phyloP scores from a whole-genome alignment of 2,329 filamentous ascomycete genomes.

The Ophiosphaerella herpotricha region DNA sequence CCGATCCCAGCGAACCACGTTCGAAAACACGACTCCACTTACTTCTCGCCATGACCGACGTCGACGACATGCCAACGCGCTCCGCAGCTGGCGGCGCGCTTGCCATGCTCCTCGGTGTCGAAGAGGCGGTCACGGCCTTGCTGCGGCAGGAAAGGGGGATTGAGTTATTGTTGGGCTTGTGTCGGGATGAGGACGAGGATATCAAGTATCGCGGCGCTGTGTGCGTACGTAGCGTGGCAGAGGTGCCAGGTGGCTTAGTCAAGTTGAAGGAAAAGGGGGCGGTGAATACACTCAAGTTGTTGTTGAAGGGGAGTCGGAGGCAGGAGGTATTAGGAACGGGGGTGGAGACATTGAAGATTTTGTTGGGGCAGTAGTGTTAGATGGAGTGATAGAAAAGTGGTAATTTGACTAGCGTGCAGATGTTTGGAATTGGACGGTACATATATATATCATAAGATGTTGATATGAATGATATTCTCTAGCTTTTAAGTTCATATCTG shows the following conservation, averaged over 20 bases:
- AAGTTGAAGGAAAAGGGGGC: slow-evolving; percentile 62
- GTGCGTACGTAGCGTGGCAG: slow-evolving; percentile 73
- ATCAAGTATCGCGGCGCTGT: slow-evolving; percentile 75
- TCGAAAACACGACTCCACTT: slow-evolving; percentile 79
- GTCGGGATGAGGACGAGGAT: slow-evolving; percentile 70
- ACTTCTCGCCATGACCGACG: slow-evolving; percentile 83
- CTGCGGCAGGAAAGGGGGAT: slow-evolving; percentile 71
- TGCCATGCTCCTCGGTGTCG: slow-evolving; percentile 80
- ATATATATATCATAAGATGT: no score
- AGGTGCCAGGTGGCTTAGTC: slow-evolving; percentile 52
- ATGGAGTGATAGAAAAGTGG: no score
- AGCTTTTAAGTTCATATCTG: no score
- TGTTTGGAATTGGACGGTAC: no score
- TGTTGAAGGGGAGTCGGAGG: slow-evolving; percentile 70
- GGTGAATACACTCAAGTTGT: slow-evolving; percentile 69
- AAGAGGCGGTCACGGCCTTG: slow-evolving; percentile 73
- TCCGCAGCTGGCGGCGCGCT: slow-evolving; percentile 86
- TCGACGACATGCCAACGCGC: slow-evolving; percentile 78
- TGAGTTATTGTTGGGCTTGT: slow-evolving; percentile 78
- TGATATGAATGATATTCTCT: no score
- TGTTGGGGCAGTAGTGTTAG: slow-evolving; percentile 50
- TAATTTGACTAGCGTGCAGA: no score
- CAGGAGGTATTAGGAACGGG: slow-evolving; percentile 72
- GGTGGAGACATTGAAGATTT: slow-evolving; percentile 72
- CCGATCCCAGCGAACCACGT: slow-evolving; percentile 63